Conservation (phyloP, 371 early-diverging fungal species). For the Mucor indicus region DNA sequence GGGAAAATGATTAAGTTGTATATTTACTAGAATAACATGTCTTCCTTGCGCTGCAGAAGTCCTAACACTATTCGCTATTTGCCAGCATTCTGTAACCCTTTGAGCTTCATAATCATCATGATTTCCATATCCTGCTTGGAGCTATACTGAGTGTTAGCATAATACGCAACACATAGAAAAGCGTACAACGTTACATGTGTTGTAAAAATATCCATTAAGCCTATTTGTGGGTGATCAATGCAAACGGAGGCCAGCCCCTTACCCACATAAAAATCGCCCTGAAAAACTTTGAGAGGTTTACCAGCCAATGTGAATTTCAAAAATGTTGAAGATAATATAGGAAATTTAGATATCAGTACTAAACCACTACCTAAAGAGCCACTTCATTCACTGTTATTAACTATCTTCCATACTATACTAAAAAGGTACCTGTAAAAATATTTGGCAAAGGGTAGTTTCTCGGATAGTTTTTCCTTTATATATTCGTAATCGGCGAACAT, state of each 20-base stretch:
- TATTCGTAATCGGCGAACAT: constrained; percentile 48
- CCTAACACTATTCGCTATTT: constrained; percentile 44
- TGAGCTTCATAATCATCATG: constrained; percentile 49
- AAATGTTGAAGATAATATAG: constrained; percentile 44
- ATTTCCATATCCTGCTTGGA: constrained; percentile 56
- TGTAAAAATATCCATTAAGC: constrained; percentile 59
- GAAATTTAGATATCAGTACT: constrained; percentile 50
- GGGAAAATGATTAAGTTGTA: neutral
- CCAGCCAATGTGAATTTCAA: constrained; percentile 55
- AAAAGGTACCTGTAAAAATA: constrained; percentile 47
- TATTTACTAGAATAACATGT: constrained; percentile 54
- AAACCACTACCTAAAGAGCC: constrained; percentile 62
- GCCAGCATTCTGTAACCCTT: constrained; percentile 62
- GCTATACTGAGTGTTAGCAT: constrained; percentile 18
- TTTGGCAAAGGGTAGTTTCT: constrained; percentile 39
- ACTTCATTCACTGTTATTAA: constrained; percentile 18
- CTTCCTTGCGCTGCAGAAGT: constrained; percentile 45
- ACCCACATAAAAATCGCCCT: constrained; percentile 65
- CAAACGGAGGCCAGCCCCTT: constrained; percentile 55
- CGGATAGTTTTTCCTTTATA: constrained; percentile 26
- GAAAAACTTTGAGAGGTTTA: constrained; percentile 50
- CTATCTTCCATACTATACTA: neutral
- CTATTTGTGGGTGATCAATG: constrained; percentile 53
- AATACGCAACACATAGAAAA: no score
- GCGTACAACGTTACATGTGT: constrained; percentile 51